Conservation (phyloP, 2,329 filamentous ascomycete species). For the Dactylellina cionopaga region DNA sequence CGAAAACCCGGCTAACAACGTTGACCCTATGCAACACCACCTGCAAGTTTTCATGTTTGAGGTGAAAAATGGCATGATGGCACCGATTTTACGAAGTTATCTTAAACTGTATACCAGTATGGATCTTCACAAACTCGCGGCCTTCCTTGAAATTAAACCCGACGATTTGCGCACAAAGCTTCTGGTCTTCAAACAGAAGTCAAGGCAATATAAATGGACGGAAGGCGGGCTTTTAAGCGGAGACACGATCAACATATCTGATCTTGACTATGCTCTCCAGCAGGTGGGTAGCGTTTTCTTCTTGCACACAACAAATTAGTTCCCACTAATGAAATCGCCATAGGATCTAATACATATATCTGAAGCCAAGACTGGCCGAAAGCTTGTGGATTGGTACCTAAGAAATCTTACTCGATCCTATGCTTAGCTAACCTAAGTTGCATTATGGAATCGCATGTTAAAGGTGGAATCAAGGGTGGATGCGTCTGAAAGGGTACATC, state of each 20-base stretch:
- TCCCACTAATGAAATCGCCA: constrained; percentile 54
- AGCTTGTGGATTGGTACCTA: constrained; percentile 98
- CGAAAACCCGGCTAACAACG: constrained; percentile 92
- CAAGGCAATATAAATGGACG: constrained; percentile 92
- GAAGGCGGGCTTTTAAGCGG: constrained; percentile 91
- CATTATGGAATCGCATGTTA: too few species aligned
- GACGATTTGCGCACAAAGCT: constrained; percentile 94
- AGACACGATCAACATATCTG: constrained; percentile 89
- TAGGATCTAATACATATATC: constrained; percentile 98
- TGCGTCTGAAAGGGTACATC: too few species aligned
- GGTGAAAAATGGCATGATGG: constrained; percentile 95
- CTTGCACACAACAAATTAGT: constrained; percentile 15
- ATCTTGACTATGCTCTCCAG: constrained; percentile 96
- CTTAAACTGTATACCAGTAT: constrained; percentile 99
- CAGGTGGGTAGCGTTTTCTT: constrained; percentile 71
- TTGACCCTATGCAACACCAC: constrained; percentile 97
- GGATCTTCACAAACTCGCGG: constrained; percentile 97
- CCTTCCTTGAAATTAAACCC: constrained; percentile 96
- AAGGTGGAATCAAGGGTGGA: too few species aligned
- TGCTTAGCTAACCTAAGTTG: neutral
- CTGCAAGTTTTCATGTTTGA: constrained; percentile 99
- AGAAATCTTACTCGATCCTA: constrained; percentile 96
- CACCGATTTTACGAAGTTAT: constrained; percentile 97
- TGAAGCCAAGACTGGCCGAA: constrained; percentile 96
- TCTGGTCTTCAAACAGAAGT: constrained; percentile 97